Percentiles rank a stretch among this genome's conserved stretches.
These are phyloP conservation scores for Rhodotorula sphaerocarpa DNA, from an alignment of 768 basidiomycete species.

Conservation along the genomic window DNA sequence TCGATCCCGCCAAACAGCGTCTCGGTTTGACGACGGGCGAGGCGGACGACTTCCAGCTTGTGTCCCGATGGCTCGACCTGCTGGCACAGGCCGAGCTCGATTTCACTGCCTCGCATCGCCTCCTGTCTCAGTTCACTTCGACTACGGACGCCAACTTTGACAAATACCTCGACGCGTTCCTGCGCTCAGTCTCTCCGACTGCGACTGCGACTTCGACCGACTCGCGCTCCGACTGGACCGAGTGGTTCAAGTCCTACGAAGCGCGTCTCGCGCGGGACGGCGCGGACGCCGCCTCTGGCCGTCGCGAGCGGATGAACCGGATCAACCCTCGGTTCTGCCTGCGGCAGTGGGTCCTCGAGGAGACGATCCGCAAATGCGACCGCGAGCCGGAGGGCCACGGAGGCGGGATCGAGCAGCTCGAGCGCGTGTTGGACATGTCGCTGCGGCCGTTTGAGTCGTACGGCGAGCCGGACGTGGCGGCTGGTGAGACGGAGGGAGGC, in stretches of 20 bases:
- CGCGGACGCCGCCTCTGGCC: slow-evolving; percentile 27
- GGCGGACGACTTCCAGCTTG: slow-evolving; percentile 56
- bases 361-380: slow-evolving; percentile 72
- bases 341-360: slow-evolving; percentile 92
- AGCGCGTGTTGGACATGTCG: slow-evolving; percentile 85
- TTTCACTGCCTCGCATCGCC: slow-evolving; percentile 77
- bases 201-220: slow-evolving; percentile 1
- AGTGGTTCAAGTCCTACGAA: slow-evolving; percentile 42
- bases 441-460: slow-evolving; percentile 74
- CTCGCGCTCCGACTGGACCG: slow-evolving; percentile 24
- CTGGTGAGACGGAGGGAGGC: slow-evolving; percentile 39
- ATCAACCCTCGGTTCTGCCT: slow-evolving; percentile 87
- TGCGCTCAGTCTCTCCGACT: slow-evolving; percentile 7
- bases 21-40: slow-evolving; percentile 62
- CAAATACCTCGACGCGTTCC: slow-evolving; percentile 35
- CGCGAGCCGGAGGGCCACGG: neutral
- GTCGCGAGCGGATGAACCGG: slow-evolving; percentile 51
- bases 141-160: slow-evolving; percentile 27
- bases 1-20: slow-evolving; percentile 49
- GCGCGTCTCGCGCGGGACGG: slow-evolving; percentile 51
- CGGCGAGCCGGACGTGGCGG: slow-evolving; percentile 60
- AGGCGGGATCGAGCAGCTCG: slow-evolving; percentile 53
- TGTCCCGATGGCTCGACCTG: slow-evolving; percentile 63
- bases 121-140: slow-evolving; percentile 58
- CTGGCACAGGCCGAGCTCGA: slow-evolving; percentile 71